These are phyloP conservation scores for Cyberlindnera nakhonratchasimensis DNA, from an alignment of 805 yeast genomes.

Conservation along the genomic window DNA sequence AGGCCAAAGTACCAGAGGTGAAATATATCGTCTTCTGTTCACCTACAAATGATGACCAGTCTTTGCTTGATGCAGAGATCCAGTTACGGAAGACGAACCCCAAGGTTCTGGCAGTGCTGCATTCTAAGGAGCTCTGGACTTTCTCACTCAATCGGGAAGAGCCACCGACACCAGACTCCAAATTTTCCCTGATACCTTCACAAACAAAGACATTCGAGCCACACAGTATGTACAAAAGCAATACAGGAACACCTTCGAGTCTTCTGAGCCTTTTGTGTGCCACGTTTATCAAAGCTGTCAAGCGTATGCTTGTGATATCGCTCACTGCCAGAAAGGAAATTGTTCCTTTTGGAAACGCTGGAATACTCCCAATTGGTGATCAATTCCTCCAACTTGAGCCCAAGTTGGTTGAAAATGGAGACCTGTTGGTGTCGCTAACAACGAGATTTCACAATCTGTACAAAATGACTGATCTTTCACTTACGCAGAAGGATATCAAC, in stretches of 20 bases:
- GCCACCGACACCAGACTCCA: constrained; percentile 32
- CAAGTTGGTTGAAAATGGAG: constrained; percentile 43
- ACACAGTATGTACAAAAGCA: constrained; percentile 13
- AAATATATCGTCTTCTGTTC: constrained; percentile 19
- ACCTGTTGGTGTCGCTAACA: constrained; percentile 36
- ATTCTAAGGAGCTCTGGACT: constrained; percentile 42
- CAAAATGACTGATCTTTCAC: constrained; percentile 28
- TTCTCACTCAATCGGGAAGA: constrained; percentile 36
- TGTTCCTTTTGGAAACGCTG: constrained; percentile 50
- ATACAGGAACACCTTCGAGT: constrained; percentile 29
- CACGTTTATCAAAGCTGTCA: constrained; percentile 47
- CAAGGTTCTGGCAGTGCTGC: constrained; percentile 35
- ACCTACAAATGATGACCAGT: constrained; percentile 33
- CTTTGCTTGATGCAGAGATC: constrained; percentile 40
- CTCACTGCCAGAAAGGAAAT: constrained; percentile 34
- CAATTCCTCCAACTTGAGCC: constrained; percentile 44
- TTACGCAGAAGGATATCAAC: constrained; percentile 20
- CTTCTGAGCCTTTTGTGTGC: constrained; percentile 35
- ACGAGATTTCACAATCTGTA: constrained; percentile 32
- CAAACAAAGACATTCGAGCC: constrained; percentile 21
- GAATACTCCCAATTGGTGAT: constrained; percentile 29
- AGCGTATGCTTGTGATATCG: constrained; percentile 37
- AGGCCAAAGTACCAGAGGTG: constrained; percentile 21
- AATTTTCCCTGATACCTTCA: constrained; percentile 17
- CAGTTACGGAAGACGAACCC: constrained; percentile 34